A percentile compares a stretch with the other conserved stretches of the same genome.
These are phyloP conservation scores for Alternaria hordeiaustralica DNA, from an alignment of 2,329 filamentous ascomycete genomes.

Conservation along the genomic window DNA sequence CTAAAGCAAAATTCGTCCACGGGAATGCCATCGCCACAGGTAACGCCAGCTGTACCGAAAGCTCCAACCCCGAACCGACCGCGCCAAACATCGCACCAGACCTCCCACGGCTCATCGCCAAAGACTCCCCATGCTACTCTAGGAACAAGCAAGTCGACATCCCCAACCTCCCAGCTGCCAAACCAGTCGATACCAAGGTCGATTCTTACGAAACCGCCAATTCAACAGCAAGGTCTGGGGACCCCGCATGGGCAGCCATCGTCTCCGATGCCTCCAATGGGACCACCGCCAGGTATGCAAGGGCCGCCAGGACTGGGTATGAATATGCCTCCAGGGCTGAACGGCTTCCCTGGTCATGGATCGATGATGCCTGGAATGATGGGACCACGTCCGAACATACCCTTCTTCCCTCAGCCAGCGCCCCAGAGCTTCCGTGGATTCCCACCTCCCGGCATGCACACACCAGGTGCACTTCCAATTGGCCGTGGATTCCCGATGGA, in stretches of 20 bases:
- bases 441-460: conserved; percentile 65
- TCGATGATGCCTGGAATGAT: conserved; percentile 62
- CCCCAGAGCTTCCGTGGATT: conserved; percentile 62
- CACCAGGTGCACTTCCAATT: conserved; percentile 61
- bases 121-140: conserved; percentile 66
- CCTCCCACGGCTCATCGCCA: conserved; percentile 71
- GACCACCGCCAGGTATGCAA: conserved; percentile 62
- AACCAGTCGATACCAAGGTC: conserved; percentile 69
- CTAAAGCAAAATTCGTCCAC: conserved; percentile 59
- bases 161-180: conserved; percentile 69
- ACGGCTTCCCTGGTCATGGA: conserved; percentile 57
- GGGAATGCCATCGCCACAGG: conserved; percentile 76
- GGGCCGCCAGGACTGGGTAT: conserved; percentile 61
- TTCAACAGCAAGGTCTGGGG: conserved; percentile 54
- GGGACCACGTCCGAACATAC: conserved; percentile 62
- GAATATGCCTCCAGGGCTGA: conserved; percentile 58
- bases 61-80: conserved; percentile 79
- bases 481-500: conserved; percentile 63
- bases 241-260: conserved; percentile 65
- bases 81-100: conserved; percentile 81
- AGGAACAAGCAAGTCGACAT: conserved; percentile 60
- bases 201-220: conserved; percentile 64
- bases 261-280: conserved; percentile 70
- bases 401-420: conserved; percentile 62
- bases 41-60: conserved; percentile 84